These are phyloP conservation scores for Oryza rufipogon DNA, from an alignment of 176 grass and related monocot genomes.

Conservation along the genomic window DNA sequence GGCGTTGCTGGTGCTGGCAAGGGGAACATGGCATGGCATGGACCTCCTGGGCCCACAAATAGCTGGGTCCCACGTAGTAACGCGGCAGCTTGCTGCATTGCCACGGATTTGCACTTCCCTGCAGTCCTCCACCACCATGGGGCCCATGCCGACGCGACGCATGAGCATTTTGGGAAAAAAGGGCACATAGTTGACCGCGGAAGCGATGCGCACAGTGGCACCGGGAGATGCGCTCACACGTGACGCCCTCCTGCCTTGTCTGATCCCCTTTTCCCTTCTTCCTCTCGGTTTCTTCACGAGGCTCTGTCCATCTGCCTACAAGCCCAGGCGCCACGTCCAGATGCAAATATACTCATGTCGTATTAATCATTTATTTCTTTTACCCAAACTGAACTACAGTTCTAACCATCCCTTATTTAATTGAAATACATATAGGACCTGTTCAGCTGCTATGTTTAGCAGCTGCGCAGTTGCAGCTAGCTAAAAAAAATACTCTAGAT, in stretches of 20 bases:
- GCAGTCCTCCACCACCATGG: not conserved
- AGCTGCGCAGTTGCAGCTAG: too few species aligned
- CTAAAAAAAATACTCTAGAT: too few species aligned
- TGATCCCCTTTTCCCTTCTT: not conserved
- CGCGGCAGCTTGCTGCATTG: not conserved
- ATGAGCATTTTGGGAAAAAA: not conserved
- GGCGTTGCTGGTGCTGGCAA: not conserved
- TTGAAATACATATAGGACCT: too few species aligned
- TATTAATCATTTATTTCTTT: too few species aligned
- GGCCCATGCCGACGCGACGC: not conserved
- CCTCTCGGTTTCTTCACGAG: not conserved
- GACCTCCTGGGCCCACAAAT: not conserved
- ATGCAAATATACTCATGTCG: not conserved
- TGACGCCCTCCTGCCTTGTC: conserved; percentile 35
- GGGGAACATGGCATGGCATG: conserved; percentile 15
- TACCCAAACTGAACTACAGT: too few species aligned
- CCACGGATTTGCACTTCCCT: not conserved
- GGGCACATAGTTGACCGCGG: not conserved
- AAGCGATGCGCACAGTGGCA: not conserved
- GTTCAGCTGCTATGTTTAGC: too few species aligned
- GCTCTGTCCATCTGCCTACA: not conserved
- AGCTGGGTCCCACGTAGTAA: not conserved
- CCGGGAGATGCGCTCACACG: conserved; percentile 21
- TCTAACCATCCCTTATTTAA: too few species aligned
- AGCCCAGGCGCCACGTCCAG: not conserved